A percentile compares a stretch with the other conserved stretches of the same genome.
Evolutionary conservation across 371 early-diverging fungal genomes (phyloP).

Genomic region (Lichtheimia hyalospora): DNA sequence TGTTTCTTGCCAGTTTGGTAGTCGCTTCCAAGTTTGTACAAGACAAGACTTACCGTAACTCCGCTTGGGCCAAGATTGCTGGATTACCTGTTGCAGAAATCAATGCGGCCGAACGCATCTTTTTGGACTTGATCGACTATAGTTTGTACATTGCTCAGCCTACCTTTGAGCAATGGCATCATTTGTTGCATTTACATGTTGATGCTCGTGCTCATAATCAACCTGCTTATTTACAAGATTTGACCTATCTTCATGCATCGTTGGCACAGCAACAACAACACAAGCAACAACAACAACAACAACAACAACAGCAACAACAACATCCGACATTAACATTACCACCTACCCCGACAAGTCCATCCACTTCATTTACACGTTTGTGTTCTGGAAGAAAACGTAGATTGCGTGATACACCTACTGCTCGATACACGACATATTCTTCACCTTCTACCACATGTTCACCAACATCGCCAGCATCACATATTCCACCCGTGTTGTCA

Average conservation of each 20-base stretch:
- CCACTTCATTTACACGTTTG: neutral
- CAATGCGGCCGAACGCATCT: slow-evolving; percentile 73
- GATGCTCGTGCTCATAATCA: slow-evolving; percentile 22
- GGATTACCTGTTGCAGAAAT: slow-evolving; percentile 72
- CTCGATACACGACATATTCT: neutral
- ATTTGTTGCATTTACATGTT: slow-evolving; percentile 30
- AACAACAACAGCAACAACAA: neutral
- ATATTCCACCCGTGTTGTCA: slow-evolving; percentile 25
- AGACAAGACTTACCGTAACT: slow-evolving; percentile 78
- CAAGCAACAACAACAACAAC: neutral
- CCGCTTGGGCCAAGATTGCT: slow-evolving; percentile 81
- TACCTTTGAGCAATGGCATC: slow-evolving; percentile 54
- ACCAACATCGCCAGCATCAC: slow-evolving; percentile 3
- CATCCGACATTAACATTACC: neutral
- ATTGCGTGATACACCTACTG: slow-evolving; percentile 3
- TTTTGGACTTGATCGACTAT: slow-evolving; percentile 72
- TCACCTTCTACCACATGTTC: neutral
- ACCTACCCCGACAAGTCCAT: slow-evolving; percentile 8
- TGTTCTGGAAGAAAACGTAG: slow-evolving; percentile 2
- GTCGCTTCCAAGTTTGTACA: slow-evolving; percentile 79
- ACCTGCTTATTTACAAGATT: slow-evolving; percentile 10
- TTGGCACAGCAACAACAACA: slow-evolving; percentile 6
- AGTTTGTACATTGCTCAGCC: slow-evolving; percentile 66
- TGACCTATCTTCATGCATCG: slow-evolving; percentile 8
- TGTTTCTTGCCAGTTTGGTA: slow-evolving; percentile 79